Evolutionary conservation across 257 asterid species (phyloP).

Genomic region (Solanum ossicruentum): DNA sequence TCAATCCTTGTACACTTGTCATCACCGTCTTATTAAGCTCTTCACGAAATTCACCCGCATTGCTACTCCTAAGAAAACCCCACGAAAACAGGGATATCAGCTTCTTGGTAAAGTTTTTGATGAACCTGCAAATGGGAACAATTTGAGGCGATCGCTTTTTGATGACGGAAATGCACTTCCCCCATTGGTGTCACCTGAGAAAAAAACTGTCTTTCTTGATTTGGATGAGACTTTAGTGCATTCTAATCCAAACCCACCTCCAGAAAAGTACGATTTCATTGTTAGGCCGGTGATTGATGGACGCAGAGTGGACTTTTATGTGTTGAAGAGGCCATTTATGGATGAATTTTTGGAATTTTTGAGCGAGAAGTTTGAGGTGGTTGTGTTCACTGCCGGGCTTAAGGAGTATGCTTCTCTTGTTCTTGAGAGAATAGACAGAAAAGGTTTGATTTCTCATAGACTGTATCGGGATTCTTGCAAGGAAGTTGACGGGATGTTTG

Average conservation of each 20-base stretch:
- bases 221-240: conserved; percentile 87
- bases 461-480: conserved; percentile 71
- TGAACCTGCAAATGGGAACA: background rate
- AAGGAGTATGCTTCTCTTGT: conserved; percentile 82
- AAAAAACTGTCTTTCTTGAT: conserved; percentile 67
- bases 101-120: conserved; percentile 28
- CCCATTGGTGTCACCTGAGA: conserved; percentile 16
- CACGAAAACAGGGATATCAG: conserved; percentile 51
- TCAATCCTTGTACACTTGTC: conserved; percentile 63
- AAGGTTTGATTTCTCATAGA: conserved; percentile 45
- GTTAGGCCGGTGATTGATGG: conserved; percentile 79
- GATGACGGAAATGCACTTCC: conserved; percentile 30
- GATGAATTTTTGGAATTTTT: conserved; percentile 53
- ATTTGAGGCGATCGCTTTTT: conserved; percentile 27
- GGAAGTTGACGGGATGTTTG: conserved; percentile 60
- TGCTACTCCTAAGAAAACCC: conserved; percentile 57
- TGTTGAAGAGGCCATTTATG: conserved; percentile 70
- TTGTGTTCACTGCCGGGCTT: conserved; percentile 80
- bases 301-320: conserved; percentile 49
- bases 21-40: conserved; percentile 73
- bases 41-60: conserved; percentile 50
- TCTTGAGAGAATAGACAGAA: conserved; percentile 52
- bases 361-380: conserved; percentile 56
- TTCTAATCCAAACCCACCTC: conserved; percentile 45
- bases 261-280: conserved; percentile 62